These are phyloP conservation scores for Coniochaeta prunicola DNA, from an alignment of 2,329 filamentous ascomycete species.

Conservation along the genomic window DNA sequence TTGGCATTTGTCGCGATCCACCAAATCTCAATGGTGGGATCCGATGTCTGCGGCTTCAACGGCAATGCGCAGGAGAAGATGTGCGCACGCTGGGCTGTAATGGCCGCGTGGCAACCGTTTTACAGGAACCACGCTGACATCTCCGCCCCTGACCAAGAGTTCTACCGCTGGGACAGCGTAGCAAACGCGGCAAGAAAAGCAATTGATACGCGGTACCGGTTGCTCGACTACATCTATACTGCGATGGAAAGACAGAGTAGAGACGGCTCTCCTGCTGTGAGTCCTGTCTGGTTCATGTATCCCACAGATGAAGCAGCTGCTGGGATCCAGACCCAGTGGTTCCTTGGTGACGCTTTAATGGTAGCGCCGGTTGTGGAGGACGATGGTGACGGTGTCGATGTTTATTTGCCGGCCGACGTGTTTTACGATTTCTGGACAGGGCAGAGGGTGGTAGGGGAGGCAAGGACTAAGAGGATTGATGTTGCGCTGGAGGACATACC, in stretches of 20 bases:
- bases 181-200: slow-evolving; percentile 53
- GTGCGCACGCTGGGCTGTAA: slow-evolving; percentile 61
- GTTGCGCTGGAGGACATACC: slow-evolving; percentile 37
- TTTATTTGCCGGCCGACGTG: slow-evolving; percentile 15
- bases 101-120: slow-evolving; percentile 65
- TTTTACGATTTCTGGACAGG: slow-evolving; percentile 47
- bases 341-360: slow-evolving; percentile 48
- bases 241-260: slow-evolving; percentile 52
- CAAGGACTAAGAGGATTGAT: slow-evolving; percentile 11
- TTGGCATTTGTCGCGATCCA: slow-evolving; percentile 53
- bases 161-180: slow-evolving; percentile 59
- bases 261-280: slow-evolving; percentile 60
- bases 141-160: slow-evolving; percentile 46
- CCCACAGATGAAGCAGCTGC: slow-evolving; percentile 32
- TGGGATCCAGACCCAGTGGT: slow-evolving; percentile 30
- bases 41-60: slow-evolving; percentile 67
- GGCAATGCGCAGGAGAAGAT: slow-evolving; percentile 55
- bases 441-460: slow-evolving; percentile 30
- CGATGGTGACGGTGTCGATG: slow-evolving; percentile 7
- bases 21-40: slow-evolving; percentile 56
- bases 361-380: slow-evolving; percentile 14
- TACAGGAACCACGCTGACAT: slow-evolving; percentile 61
- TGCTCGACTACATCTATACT: slow-evolving; percentile 72
- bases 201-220: slow-evolving; percentile 61
- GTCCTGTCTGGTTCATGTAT: slow-evolving; percentile 64